A percentile compares a stretch with the other conserved stretches of the same genome.
Evolutionary conservation across 441 rosid genomes (phyloP).

Genomic region (Aleurites moluccanus): DNA sequence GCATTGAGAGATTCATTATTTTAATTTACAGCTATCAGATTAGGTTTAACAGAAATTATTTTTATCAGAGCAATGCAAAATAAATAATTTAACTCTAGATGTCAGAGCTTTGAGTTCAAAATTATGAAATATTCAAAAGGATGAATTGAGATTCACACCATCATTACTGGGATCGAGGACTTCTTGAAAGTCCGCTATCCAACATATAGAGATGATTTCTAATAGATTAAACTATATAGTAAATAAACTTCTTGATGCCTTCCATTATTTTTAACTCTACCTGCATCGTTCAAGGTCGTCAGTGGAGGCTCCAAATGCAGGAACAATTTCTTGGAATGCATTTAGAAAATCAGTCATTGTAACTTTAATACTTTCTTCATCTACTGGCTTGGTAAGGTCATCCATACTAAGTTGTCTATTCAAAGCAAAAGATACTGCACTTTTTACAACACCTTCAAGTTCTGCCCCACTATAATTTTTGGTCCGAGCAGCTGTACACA

Average conservation of each 20-base stretch:
- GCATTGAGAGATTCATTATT: conserved; percentile 4
- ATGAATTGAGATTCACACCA: neutral
- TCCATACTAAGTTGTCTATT: conserved; percentile 96
- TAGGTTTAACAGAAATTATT: neutral
- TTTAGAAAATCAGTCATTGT: conserved; percentile 90
- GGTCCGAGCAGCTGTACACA: conserved; percentile 88
- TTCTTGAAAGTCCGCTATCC: neutral
- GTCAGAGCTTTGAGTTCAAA: neutral
- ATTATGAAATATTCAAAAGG: neutral
- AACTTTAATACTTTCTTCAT: conserved; percentile 93
- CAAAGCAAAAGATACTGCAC: conserved; percentile 95
- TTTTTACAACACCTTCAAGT: conserved; percentile 98
- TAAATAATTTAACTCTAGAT: neutral
- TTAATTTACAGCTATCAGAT: neutral
- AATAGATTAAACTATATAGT: neutral
- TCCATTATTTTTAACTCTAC: conserved; percentile 33
- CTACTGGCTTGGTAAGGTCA: conserved; percentile 94
- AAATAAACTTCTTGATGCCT: neutral
- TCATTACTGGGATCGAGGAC: neutral
- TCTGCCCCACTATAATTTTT: conserved; percentile 99
- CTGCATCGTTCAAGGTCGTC: conserved; percentile 97
- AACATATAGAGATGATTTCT: neutral
- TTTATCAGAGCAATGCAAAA: neutral
- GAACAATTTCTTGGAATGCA: conserved; percentile 75
- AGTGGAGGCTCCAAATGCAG: conserved; percentile 98